Base-by-base conservation (phyloP, 1,284 basidiomycete species). In the Moesziomyces aphidis region DNA sequence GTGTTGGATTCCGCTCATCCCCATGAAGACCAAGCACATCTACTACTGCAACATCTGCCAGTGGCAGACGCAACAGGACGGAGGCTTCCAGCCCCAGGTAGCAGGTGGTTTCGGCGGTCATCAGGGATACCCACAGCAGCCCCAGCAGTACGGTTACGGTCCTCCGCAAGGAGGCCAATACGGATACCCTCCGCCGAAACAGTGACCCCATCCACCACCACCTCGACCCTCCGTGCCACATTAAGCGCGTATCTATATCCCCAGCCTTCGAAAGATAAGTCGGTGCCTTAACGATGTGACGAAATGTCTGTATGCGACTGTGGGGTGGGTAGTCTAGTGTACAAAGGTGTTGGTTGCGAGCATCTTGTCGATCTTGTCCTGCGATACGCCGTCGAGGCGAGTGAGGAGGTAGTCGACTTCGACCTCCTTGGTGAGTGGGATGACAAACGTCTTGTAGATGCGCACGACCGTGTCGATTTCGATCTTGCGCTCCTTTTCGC, bases 341-440 rank as follows among this genome's bases (percentile, higher is more conserved):
- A 71, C 68, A 71, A 73, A 74, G 53, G 23, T 48, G 26, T 74
- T 64, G 8, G 49, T 66, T 39, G 23, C 22, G 26, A 56, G 3
- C 72, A 66, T 66, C 39, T 57, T 31, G 7, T 65, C 34, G 9
- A 70, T 36, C 61, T 70, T 50, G 7, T 34, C 50, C 28, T 61
- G 24, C 19, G 44, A 19, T 17, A 74, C 63, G 4, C 72, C 72
- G 0, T 74, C 42, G 39, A 74, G 49, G n/a, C 72, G 49, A 1
- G 73, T 75, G 49, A 75, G 36, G 39, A 75, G 24, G 46, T 75
- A 75, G 47, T 75, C 73, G 50, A 75, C 96, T 91, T 99, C 97
- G 53, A 99, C 94, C 81, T 96, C 94, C 86, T 96, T 98, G 6
- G 97, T 99, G 73, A 99, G 85, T 6, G 97, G 97, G 63, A 99